phyloP scores from a whole-genome alignment of 306 rosid genomes.

The Dryas alaskensis region DNA sequence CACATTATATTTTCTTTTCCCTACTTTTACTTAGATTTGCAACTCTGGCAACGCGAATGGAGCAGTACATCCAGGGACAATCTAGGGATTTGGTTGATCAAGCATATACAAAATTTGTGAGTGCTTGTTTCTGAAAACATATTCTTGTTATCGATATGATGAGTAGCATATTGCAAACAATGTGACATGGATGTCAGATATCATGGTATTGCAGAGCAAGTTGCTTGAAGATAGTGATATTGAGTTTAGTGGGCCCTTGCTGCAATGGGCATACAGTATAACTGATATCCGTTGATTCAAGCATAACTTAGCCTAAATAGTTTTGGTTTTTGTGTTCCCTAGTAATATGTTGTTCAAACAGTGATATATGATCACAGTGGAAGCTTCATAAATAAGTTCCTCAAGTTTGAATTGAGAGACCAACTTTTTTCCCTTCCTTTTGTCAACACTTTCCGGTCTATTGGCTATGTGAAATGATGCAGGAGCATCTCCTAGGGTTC shows the following conservation, averaged over 20 bases:
- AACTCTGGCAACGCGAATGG: conserved; percentile 94
- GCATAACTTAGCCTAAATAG: neutral
- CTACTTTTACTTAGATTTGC: conserved; percentile 66
- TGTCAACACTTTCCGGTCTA: neutral
- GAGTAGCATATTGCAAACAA: conserved; percentile 6
- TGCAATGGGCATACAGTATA: neutral
- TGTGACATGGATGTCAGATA: neutral
- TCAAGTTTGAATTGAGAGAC: neutral
- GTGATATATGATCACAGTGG: neutral
- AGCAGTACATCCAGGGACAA: conserved; percentile 89
- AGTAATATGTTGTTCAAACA: neutral
- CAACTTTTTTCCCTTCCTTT: neutral
- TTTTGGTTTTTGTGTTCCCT: neutral
- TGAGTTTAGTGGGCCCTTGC: neutral
- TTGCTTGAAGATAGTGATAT: neutral
- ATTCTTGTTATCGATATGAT: neutral
- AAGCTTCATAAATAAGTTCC: neutral
- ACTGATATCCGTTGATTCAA: neutral
- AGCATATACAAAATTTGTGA: conserved; percentile 93
- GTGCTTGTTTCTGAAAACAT: conserved; percentile 32
- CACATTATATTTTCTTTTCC: neutral
- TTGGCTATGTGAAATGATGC: too few species aligned
- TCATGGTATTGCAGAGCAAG: neutral
- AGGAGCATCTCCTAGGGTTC: too few species aligned
- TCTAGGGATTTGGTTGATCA: conserved; percentile 99